Evolutionary conservation across 345 rosid species (phyloP), one percentile per base, ranked within the genome.

Genomic region (Syzygium aqueum): DNA sequence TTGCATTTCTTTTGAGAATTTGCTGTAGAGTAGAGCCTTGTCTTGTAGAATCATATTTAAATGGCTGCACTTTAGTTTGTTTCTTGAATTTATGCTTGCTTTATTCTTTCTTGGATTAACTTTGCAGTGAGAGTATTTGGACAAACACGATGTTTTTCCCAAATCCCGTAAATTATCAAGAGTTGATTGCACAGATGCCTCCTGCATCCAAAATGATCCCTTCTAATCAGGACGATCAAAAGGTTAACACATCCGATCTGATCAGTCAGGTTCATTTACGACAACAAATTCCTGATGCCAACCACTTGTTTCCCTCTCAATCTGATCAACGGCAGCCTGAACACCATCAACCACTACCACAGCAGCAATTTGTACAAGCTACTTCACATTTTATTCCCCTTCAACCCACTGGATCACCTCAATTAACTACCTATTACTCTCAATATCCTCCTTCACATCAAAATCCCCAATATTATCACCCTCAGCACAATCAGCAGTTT

Each of bases 401-500:
- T 85, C 98, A 94, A 84, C 93, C 96, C 6, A 59, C 93, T 8
- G 95, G 94, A 80, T 92, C 91, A 23, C 89, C 92, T 88, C 98
- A 97, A 2, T 87, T 95, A 46, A 90, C 93, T 4, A 91, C 96
- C 43, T 96, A 97, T 91, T 95, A 94, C 88, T 94, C 94, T 63
- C 90, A 94, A 5, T 97, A 95, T 87, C 93, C 97, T 53, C 90
- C 97, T 33, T 98, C 94, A 91, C 98, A 96, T 86, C 98, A 94
- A 52, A 94, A 91, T 16, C 94, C 89, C 46, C 95, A 92, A 3
- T 98, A 92, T 83, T 94, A 90, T 77, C 80, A 73, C 49, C 22
- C 49, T 73, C 99, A 95, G 88, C 91, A 93, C 65, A 97, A 94
- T 89, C 99, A 96, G 93, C 99, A 94, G 88, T 95, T 96, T 86